phyloP scores from a whole-genome alignment of 2,329 filamentous ascomycete species.

The Balansia obtecta region DNA sequence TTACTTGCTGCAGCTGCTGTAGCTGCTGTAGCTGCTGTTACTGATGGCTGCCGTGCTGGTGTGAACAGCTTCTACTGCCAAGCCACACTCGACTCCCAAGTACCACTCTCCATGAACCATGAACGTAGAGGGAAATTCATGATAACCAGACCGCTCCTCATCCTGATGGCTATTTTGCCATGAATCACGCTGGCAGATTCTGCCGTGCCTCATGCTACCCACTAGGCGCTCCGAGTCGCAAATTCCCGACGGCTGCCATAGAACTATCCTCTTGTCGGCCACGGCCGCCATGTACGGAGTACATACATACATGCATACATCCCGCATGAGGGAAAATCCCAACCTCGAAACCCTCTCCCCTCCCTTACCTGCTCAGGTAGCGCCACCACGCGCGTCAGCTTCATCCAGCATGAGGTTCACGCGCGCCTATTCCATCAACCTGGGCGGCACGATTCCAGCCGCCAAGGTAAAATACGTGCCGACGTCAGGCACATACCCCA shows the following conservation, averaged over 20 bases:
- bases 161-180: background rate
- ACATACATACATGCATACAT: too few relatives aligned
- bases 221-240: background rate
- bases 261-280: conserved; percentile 1
- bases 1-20: too few relatives aligned
- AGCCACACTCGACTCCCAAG: too few relatives aligned
- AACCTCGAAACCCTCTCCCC: background rate
- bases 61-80: too few relatives aligned
- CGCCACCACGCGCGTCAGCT: conserved; percentile 7
- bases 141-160: background rate
- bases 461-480: conserved; percentile 89
- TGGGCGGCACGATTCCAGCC: conserved; percentile 43
- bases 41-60: too few relatives aligned
- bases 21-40: too few relatives aligned
- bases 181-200: background rate
- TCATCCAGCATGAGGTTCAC: conserved; percentile 19
- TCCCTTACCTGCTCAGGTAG: background rate
- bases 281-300: conserved; percentile 1
- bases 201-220: background rate
- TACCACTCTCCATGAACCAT: too few relatives aligned
- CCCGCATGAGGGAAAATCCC: background rate
- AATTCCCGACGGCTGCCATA: background rate
- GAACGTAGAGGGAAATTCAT: background rate
- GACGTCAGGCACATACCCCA: conserved; percentile 71
- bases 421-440: conserved; percentile 21